Evolutionary conservation across 345 rosid species (phyloP), one percentile per base, ranked within the genome.

Genomic region (Sisymbrium altissimum): DNA sequence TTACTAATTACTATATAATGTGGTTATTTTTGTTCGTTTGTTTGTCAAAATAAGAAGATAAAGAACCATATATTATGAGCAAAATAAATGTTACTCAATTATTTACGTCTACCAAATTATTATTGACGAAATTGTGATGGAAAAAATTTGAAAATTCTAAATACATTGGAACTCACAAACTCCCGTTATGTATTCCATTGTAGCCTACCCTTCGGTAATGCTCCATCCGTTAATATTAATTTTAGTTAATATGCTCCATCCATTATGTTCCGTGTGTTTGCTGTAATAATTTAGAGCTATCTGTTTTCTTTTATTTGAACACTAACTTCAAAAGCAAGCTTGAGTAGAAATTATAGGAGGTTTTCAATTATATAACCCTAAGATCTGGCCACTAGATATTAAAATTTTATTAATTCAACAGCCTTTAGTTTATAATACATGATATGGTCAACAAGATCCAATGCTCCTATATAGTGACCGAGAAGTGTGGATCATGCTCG

Each of bases 401-500:
- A 38, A 13, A 38, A 38, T 38, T 11, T 38, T 11, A 39, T 39
- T 0, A 39, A 39, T 39, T 11, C 11, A 13, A 21, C 30, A 11
- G 44, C 64, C n/a, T 49, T 2, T 21, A 49, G 9, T 9, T 49
- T 49, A 49, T 19, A 36, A 18, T 11, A 19, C 27, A 49, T 19
- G 29, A 49, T 23, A 23, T 19, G 14, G 55, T 19, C 15, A 36
- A 41, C n/a, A 62, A 41, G 38, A 19, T 41, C 52, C 32, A 12
- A 13, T 41, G 38, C 21, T 62, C 52, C 18, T 12, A 13, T 41
- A 41, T 7, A 61, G 10, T 62, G 53, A 64, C 43, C 56, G 55
- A 45, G 41, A 64, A 18, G 43, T 17, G 56, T 64, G 69, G 69
- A 64, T 64, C 69, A 32, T 15, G 41, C 54, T 45, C 68, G 17